These are phyloP conservation scores for Hanseniaspora clermontiae DNA, from an alignment of 805 yeast genomes.

Conservation along the genomic window DNA sequence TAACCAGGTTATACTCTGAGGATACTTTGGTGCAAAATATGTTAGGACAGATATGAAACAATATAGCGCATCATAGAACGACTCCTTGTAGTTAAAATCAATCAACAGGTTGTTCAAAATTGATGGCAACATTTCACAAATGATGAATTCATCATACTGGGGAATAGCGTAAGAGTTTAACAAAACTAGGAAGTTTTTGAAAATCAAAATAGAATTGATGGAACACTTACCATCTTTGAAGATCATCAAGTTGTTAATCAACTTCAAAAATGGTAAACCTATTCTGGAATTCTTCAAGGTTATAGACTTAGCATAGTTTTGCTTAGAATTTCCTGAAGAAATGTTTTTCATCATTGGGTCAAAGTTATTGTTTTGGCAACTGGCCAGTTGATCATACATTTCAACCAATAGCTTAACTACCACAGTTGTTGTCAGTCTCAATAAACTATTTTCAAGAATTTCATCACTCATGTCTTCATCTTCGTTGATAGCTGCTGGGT, in stretches of 20 bases:
- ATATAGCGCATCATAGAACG: slow-evolving; percentile 84
- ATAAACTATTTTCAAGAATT: slow-evolving; percentile 93
- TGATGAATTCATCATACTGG: slow-evolving; percentile 54
- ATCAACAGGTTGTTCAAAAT: slow-evolving; percentile 53
- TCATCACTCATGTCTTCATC: slow-evolving; percentile 88
- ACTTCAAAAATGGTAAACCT: slow-evolving; percentile 63
- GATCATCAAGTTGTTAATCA: slow-evolving; percentile 62
- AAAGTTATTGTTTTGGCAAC: slow-evolving; percentile 19
- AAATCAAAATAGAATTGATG: slow-evolving; percentile 72
- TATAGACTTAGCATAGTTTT: slow-evolving; percentile 50
- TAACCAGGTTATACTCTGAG: slow-evolving; percentile 54
- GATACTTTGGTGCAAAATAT: slow-evolving; percentile 56
- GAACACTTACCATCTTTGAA: slow-evolving; percentile 88
- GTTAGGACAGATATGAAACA: slow-evolving; percentile 42
- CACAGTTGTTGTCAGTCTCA: slow-evolving; percentile 85
- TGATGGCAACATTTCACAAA: slow-evolving; percentile 48
- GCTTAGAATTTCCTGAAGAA: slow-evolving; percentile 38
- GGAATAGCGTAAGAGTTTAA: slow-evolving; percentile 50
- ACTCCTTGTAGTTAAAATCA: slow-evolving; percentile 70
- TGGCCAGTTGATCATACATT: slow-evolving; percentile 65
- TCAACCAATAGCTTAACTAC: slow-evolving; percentile 79
- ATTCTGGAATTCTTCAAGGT: slow-evolving; percentile 53
- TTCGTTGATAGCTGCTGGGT: slow-evolving; percentile 41
- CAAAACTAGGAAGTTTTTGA: slow-evolving; percentile 60
- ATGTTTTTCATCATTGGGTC: slow-evolving; percentile 18